Base-by-base conservation (phyloP, 2,329 filamentous ascomycete genomes). In the Phaeomoniella chlamydospora region DNA sequence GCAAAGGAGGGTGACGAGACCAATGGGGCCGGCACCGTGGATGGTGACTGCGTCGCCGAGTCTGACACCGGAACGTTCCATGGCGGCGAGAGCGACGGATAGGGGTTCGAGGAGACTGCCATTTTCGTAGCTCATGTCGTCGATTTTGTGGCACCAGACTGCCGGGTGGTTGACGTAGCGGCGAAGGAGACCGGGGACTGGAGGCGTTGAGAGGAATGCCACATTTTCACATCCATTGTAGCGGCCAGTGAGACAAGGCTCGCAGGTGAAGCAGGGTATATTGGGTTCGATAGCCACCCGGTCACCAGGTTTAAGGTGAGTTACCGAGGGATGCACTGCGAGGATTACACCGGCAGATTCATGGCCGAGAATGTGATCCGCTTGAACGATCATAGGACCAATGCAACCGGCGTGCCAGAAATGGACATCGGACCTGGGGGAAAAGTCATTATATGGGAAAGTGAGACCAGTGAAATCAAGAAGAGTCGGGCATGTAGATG, bases 361-460 rank as follows among this genome's bases (percentile, higher is more conserved):
- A 67, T 96, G 88, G 46, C 88, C 88, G 14, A 96, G 77, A 52
- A 94, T 86, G 59, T 94, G 88, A 52, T 87, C 80, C 51, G 72
- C 81, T 46, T 72, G 72, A 33, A 96, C 88, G 43, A 94, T 79
- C 87, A 94, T 94, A 47, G 87, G 87, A 17, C 88, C 88, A 54
- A 96, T 96, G 64, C 82, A 83, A 46, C 88, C 88, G 34, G 81
- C 80, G 55, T 92, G 84, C 88, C 88, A 96, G 67, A 96, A 96
- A 64, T 96, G 88, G 38, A 96, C 79, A 59, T 94, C 87, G 41
- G 84, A 93, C 39, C 83, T 88, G 49, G 35, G 6, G 15, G 14
- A 26, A n/a, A n/a, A 26, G 22, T 9, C 22, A n/a, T 15, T 33
- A 31, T 15, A 13, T 14, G 34, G 32, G n/a, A 15, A 11, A 15